phyloP scores from a whole-genome alignment of 305 asterid genomes.

The Caryopteris hybrid region DNA sequence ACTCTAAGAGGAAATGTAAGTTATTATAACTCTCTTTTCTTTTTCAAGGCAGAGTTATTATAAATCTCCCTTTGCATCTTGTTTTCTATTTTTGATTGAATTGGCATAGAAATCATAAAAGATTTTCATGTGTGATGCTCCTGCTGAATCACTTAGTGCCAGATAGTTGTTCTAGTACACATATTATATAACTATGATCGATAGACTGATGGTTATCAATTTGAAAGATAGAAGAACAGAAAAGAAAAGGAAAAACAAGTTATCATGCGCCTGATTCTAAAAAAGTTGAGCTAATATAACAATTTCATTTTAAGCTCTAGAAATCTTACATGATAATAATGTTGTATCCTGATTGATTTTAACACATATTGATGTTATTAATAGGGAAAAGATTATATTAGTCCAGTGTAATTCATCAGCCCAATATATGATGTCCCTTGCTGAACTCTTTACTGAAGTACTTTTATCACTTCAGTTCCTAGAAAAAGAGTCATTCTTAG shows the following conservation, averaged over 20 bases:
- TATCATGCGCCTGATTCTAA: not conserved
- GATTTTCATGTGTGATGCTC: not conserved
- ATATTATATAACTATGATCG: too few relatives aligned
- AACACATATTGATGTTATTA: not conserved
- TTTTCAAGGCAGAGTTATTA: too few relatives aligned
- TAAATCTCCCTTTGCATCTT: not conserved
- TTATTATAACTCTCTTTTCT: not conserved
- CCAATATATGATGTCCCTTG: not conserved
- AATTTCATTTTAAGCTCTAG: not conserved
- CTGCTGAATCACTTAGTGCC: not conserved
- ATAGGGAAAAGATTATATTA: not conserved
- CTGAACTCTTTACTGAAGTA: not conserved
- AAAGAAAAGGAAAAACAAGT: not conserved
- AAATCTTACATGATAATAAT: not conserved
- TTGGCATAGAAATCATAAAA: not conserved
- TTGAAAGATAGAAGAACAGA: not conserved
- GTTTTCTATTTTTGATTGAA: not conserved
- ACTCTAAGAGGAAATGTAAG: conserved; percentile 84
- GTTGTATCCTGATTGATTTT: not conserved
- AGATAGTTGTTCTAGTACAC: not conserved
- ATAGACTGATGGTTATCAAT: not conserved
- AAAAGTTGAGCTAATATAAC: not conserved
- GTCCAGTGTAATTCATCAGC: not conserved
- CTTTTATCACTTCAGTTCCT: not conserved
- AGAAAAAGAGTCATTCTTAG: not conserved